phyloP scores from a whole-genome alignment of 495 filamentous ascomycete species.

The Neurospora discreta region DNA sequence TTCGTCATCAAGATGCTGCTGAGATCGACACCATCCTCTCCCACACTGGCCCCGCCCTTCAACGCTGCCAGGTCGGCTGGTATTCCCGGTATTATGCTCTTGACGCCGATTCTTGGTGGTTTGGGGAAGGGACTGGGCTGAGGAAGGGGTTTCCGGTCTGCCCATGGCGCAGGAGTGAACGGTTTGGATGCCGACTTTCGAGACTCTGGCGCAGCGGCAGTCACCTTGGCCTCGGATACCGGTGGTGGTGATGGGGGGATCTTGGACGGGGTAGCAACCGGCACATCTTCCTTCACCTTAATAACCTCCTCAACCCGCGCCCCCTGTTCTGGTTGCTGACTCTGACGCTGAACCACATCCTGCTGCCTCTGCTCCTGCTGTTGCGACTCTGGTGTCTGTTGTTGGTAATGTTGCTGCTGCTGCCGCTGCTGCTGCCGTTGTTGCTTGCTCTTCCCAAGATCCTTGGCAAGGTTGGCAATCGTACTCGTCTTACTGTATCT shows the following conservation, averaged over 20 bases:
- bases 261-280: background rate
- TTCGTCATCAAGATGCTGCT: slow-evolving; percentile 30
- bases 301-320: background rate
- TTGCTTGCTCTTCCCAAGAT: background rate
- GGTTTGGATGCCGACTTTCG: background rate
- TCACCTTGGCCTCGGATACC: background rate
- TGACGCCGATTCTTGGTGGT: background rate
- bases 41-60: background rate
- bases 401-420: background rate
- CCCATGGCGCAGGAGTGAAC: slow-evolving; percentile 16
- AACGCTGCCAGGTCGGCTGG: background rate
- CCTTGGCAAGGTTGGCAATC: slow-evolving; percentile 50
- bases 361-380: background rate
- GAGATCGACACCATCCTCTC: slow-evolving; percentile 14
- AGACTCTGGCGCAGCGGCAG: background rate
- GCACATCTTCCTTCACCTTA: background rate
- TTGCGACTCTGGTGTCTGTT: background rate
- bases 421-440: background rate
- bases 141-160: background rate
- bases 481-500: slow-evolving; percentile 67
- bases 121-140: background rate
- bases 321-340: background rate
- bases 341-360: background rate
- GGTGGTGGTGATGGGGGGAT: slow-evolving; percentile 8
- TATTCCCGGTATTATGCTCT: background rate